Base-by-base conservation (phyloP, 495 filamentous ascomycete genomes). In the Talaromyces stipitatus region DNA sequence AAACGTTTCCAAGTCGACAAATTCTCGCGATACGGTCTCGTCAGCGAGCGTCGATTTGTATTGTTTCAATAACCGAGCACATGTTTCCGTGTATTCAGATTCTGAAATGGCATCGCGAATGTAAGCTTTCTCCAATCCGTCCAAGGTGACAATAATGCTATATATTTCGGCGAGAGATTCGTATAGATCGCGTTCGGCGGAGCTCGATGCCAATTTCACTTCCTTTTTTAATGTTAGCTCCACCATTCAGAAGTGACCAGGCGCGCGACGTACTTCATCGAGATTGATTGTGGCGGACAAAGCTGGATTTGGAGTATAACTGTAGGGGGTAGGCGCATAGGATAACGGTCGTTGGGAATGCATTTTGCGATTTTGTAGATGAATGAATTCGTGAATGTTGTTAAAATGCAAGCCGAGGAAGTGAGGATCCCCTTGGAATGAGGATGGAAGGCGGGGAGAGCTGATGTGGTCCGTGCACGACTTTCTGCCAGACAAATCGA, bases 131-230 rank as follows among this genome's bases (percentile, higher is more conserved):
- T 99, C 94, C 6, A 99, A 78, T 53, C 92, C 92, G 65, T 99
- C 94, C 20, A 99, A 75, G 0, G 94, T 97, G 57, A 96, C 82
- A 22, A 97, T 92, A 58, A 99, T 96, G 73, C 91, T 95, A 73
- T 97, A 97, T 50, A 99, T 86, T 66, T 99, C 94, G 50, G 92
- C 94, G 10, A 99, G 82, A 2, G 94, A 97, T 66, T 97, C 94
- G 73, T 95, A 89, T 3, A 97, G 83, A 66, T 97, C 92, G 24
- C 92, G 84, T 71, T 97, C 90, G 27, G 87, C 85, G 50, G 88
- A 83, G 23, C 85, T 95, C 5, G 88, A 85, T 50, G 89, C 80
- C 46, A 99, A 82, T 73, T 95, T 96, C 58, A 96, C 90, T 81
- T 99, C 95, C 86, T 97, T 55, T 54, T 29, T 20, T 23, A 60